These are phyloP conservation scores for Fusarium succisae DNA, from an alignment of 2,329 filamentous ascomycete genomes.

Conservation along the genomic window DNA sequence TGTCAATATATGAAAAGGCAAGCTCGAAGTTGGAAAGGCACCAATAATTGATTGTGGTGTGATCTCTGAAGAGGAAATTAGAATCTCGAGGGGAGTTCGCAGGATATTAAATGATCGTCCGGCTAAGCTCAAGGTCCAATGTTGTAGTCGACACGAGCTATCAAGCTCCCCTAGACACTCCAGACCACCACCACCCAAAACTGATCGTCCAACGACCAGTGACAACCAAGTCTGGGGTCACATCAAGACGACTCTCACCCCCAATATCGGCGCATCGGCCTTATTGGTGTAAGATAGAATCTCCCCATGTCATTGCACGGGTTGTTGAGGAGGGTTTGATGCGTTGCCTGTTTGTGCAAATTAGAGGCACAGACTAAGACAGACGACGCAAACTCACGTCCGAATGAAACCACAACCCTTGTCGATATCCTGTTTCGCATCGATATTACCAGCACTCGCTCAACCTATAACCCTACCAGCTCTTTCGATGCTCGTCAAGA, in stretches of 20 bases:
- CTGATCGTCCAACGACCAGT: slow-evolving; percentile 21
- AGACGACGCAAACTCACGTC: slow-evolving; percentile 12
- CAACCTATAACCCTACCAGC: not conserved
- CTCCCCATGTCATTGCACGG: slow-evolving; percentile 30
- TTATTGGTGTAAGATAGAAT: slow-evolving; percentile 39
- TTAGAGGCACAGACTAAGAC: slow-evolving; percentile 13
- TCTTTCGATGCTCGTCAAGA: not conserved
- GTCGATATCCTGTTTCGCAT: not conserved
- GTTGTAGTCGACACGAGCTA: not conserved
- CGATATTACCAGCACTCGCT: not conserved
- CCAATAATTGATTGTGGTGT: slow-evolving; percentile 17
- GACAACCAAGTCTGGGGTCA: slow-evolving; percentile 26
- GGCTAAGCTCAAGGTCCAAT: slow-evolving; percentile 11
- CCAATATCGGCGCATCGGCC: slow-evolving; percentile 25
- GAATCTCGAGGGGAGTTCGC: slow-evolving; percentile 28
- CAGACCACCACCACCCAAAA: slow-evolving; percentile 29
- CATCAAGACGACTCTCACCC: slow-evolving; percentile 32
- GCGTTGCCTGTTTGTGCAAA: slow-evolving; percentile 6
- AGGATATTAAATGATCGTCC: slow-evolving; percentile 39
- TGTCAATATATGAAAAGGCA: not conserved
- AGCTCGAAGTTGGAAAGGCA: slow-evolving; percentile 10
- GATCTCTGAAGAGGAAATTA: slow-evolving; percentile 14
- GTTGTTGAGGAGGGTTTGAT: not conserved
- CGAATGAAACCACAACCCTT: slow-evolving; percentile 12
- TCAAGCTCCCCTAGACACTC: slow-evolving; percentile 13